Evolutionary conservation across 371 early-diverging fungal species (phyloP), one percentile per base, ranked within the genome.

Genomic region (Entomophthora muscae): DNA sequence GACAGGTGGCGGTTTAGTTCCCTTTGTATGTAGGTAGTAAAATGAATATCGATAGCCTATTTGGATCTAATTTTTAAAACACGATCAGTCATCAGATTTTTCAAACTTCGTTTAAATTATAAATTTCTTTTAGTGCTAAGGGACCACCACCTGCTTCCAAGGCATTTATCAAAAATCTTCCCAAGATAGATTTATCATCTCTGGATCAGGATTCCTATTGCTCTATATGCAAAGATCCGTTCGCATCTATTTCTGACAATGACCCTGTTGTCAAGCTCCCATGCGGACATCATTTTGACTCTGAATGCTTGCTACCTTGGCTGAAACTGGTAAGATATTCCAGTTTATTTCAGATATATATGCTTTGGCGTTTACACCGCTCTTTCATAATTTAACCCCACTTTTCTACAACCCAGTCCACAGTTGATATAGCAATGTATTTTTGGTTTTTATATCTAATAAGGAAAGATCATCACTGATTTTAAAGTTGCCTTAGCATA

Each of bases 271-370:
- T 79, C 17, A 61, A 66, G 21, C 70, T 85, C 42, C 82, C 84
- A 0, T 88, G 89, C 76, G 72, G 71, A 24, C 89, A 88, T 67
- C 65, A 71, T 56, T 88, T 79, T 68, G 86, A 88, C 66, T 65
- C 69, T 0, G 75, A 78, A 10, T 84, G 84, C 67, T 77, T 84
- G 30, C 68, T 73, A 2, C 80, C 78, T 5, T 84, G 84, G 84
- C 73, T 82, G 2, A 75, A 79, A 57, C 68, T 78, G 55, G 78
- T 77, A 69, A 29, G n/a, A n/a, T n/a, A n/a, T n/a, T n/a, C n/a
- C n/a, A n/a, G n/a, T n/a, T n/a, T n/a, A n/a, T n/a, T n/a, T n/a
- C n/a, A n/a, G n/a, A n/a, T n/a, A n/a, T n/a, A n/a, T n/a, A n/a
- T n/a, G n/a, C n/a, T n/a, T n/a, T n/a, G n/a, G n/a, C n/a, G n/a